Base-by-base conservation (phyloP, 148 eudicot species). In the Talinum fruticosum region DNA sequence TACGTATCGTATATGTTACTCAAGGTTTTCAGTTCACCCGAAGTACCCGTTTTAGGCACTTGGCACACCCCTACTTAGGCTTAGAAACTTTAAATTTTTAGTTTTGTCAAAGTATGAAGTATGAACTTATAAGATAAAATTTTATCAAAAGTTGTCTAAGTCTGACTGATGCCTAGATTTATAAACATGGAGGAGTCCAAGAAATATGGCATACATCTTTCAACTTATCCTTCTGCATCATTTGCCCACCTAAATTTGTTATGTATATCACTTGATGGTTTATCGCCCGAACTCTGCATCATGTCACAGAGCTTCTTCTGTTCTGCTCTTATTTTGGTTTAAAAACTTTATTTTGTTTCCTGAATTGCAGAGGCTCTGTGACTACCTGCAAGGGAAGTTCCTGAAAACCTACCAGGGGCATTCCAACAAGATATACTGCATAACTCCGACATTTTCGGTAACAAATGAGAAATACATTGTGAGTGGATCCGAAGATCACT, bases 401-500 rank as follows among this genome's bases (percentile, higher is more conserved):
- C 79, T 91, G 89, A 93, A 96, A 78, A 76, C 80, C 4, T 96
- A 93, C 69, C 85, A 85, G n/a, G 95, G 97, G 19, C 99, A 93
- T 78, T 73, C 36, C 64, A 96, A 96, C 85, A 85, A 69, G 71
- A 74, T 77, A 2, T 93, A 87, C 74, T 91, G 99, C 83, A 77
- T 93, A 79, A 88, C 86, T 49, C 82, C 99, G 24, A 89, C 97
- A 53, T 96, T 96, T 76, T 96, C 98, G 1, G 97, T 93, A 57
- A 87, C 97, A 1, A 87, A 84, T 72, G 98, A 89, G 24, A 96
- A 84, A 81, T 96, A 91, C 82, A 90, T 96, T 74, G 95, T 96
- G 51, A 89, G 98, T 70, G 99, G 99, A 65, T 96, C 97, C 32
- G 98, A 96, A 81, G 99, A 96, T 84, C 78, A 83, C 24, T 86